Base-by-base conservation (phyloP, 192 early-diverging fungal species). In the Podila epigama region DNA sequence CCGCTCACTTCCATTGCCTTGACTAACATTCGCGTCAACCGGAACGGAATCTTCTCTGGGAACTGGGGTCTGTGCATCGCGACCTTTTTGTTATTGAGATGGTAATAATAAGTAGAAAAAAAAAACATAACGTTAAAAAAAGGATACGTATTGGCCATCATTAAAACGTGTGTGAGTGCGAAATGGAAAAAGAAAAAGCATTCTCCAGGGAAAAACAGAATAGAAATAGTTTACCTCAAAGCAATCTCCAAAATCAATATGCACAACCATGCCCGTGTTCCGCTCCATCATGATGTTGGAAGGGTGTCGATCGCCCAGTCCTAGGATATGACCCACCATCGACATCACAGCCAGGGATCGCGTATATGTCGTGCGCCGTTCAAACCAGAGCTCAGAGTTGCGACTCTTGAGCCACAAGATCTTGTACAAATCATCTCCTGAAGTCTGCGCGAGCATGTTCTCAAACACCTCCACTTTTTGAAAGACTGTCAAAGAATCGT, bases 171-270 rank as follows among this genome's bases (percentile, higher is more conserved):
- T 48, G n/a, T 42, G 4, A 36, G 2, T 54, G 6, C 4, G 33
- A 3, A 48, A 37, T 27, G 33, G 27, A 27, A 27, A 56, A 11
- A 56, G 33, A 63, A 58, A 63, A 40, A 51, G 1, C 35, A 68
- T n/a, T n/a, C n/a, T n/a, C n/a, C n/a, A n/a, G n/a, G n/a, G n/a
- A 18, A 33, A 28, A 61, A 20, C 4, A 63, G 44, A 48, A 11
- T 85, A 89, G 13, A 13, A 44, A 44, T 20, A 18, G 42, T 6
- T 42, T 55, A 65, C 71, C 88, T 98, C 96, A 63, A 98, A 98
- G 81, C 96, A 98, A 66, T 97, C 95, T 35, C 97, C 96, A 84
- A 98, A 95, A 80, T 99, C 97, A 75, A 99, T 97, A 68, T 99
- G 97, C 11, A 99, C 90, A 6, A 97, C 89, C 63, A 95, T 95